These are phyloP conservation scores for Fusarium verticillioides DNA, from an alignment of 2,329 filamentous ascomycete genomes.

Conservation along the genomic window DNA sequence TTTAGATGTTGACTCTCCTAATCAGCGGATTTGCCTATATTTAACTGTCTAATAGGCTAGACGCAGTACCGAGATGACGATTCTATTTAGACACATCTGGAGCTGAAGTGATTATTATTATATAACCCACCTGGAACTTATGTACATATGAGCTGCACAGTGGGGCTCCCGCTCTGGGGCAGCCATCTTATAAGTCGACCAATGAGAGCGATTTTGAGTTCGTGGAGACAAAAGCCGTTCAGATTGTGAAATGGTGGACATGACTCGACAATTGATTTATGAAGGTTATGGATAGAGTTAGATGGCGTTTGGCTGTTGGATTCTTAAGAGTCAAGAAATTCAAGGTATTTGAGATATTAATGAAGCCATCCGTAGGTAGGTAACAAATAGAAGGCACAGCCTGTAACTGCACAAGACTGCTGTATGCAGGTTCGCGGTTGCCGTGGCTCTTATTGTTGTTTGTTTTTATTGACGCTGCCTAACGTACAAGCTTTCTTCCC, in stretches of 20 bases:
- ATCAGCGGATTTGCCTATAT: not conserved
- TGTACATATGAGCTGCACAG: constrained; percentile 20
- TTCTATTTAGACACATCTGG: not conserved
- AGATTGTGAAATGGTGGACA: constrained; percentile 3
- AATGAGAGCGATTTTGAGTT: constrained; percentile 12
- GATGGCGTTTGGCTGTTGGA: not conserved
- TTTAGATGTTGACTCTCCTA: not conserved
- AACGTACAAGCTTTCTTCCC: not conserved
- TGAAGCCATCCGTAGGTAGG: not conserved
- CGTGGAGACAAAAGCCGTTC: not conserved
- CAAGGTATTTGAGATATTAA: not conserved
- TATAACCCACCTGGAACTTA: not conserved
- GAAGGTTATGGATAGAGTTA: not conserved
- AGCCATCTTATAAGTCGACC: not conserved
- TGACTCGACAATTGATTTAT: not conserved
- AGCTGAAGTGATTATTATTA: not conserved
- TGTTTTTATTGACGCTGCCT: constrained; percentile 28
- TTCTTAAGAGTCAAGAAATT: not conserved
- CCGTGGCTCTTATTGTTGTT: constrained; percentile 33
- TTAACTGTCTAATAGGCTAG: not conserved
- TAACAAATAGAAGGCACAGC: not conserved
- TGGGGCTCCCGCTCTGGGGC: constrained; percentile 32
- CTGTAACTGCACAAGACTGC: not conserved
- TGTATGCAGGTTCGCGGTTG: constrained; percentile 27
- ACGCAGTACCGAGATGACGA: not conserved